phyloP scores from a whole-genome alignment of 1,284 basidiomycete species.

The Mycena sp. region DNA sequence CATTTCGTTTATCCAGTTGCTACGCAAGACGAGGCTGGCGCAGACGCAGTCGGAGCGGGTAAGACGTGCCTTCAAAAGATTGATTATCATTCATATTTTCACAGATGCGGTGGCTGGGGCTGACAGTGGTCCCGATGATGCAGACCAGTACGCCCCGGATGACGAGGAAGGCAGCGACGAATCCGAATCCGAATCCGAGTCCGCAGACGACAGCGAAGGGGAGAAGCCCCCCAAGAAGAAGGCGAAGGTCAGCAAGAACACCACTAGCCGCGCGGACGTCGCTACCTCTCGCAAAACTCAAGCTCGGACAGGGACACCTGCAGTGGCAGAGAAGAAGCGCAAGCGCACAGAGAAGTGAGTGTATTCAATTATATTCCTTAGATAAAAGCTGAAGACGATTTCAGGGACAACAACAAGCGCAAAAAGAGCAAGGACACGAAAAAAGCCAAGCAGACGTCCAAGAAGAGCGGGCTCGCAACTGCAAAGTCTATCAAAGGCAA shows the following conservation, averaged over 20 bases:
- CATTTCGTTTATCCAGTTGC: no score
- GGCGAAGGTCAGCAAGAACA: constrained; percentile 65
- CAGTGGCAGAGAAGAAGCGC: no score
- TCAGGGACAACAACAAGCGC: not conserved
- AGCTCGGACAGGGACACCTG: not conserved
- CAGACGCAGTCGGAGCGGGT: no score
- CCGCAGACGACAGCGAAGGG: no score
- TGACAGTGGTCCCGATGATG: no score
- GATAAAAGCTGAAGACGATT: not conserved
- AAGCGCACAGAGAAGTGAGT: not conserved
- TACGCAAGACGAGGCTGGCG: no score
- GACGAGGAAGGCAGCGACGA: constrained; percentile 20
- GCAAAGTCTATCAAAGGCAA: not conserved
- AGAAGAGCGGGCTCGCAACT: not conserved
- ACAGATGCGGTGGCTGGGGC: no score
- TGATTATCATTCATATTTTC: no score
- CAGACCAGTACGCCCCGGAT: no score
- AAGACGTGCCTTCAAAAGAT: no score
- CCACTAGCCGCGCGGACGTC: constrained; percentile 53
- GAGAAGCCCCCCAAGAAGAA: constrained; percentile 62
- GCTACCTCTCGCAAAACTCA: constrained; percentile 31
- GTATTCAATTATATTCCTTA: not conserved
- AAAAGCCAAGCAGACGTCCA: not conserved
- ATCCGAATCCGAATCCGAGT: no score
- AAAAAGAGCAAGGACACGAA: constrained; percentile 1